Conservation (phyloP, 768 basidiomycete genomes). For the Lactarius akahatsu region DNA sequence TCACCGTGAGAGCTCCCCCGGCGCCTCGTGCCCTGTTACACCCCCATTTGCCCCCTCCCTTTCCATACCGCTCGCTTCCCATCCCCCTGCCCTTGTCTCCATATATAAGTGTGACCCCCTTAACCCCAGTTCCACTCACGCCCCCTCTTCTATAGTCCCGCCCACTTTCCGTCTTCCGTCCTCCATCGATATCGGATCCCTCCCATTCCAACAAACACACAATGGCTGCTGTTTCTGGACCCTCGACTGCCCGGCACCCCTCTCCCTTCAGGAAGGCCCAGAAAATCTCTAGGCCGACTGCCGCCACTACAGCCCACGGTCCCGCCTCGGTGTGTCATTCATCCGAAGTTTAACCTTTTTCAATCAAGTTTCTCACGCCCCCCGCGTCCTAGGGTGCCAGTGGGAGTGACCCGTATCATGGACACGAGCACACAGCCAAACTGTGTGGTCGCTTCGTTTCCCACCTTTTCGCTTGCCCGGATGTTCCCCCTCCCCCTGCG, state of each 20-base stretch:
- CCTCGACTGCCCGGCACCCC: constrained; percentile 33
- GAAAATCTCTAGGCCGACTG: constrained; percentile 27
- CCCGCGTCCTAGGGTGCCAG: constrained; percentile 13
- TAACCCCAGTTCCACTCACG: constrained; percentile 19
- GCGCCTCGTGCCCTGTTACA: constrained; percentile 20
- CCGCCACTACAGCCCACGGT: constrained; percentile 16
- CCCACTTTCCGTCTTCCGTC: constrained; percentile 4
- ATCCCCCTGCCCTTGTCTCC: constrained; percentile 3
- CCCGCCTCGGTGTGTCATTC: constrained; percentile 24
- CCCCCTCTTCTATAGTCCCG: constrained; percentile 25
- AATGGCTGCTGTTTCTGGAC: constrained; percentile 35
- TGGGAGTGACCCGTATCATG: constrained; percentile 59
- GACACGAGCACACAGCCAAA: constrained; percentile 70
- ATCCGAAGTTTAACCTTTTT: constrained; percentile 21
- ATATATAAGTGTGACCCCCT: constrained; percentile 26
- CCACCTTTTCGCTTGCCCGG: constrained; percentile 83
- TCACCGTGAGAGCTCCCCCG: constrained; percentile 18
- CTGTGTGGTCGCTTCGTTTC: constrained; percentile 79
- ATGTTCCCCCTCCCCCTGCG: constrained; percentile 55
- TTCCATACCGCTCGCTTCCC: constrained; percentile 1
- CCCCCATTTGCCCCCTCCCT: neutral
- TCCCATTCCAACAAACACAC: neutral
- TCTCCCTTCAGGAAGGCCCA: constrained; percentile 34
- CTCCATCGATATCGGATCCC: constrained; percentile 27
- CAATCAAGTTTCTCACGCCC: constrained; percentile 15